Base-by-base conservation (phyloP, 768 basidiomycete species). In the Agrocybe praecox region DNA sequence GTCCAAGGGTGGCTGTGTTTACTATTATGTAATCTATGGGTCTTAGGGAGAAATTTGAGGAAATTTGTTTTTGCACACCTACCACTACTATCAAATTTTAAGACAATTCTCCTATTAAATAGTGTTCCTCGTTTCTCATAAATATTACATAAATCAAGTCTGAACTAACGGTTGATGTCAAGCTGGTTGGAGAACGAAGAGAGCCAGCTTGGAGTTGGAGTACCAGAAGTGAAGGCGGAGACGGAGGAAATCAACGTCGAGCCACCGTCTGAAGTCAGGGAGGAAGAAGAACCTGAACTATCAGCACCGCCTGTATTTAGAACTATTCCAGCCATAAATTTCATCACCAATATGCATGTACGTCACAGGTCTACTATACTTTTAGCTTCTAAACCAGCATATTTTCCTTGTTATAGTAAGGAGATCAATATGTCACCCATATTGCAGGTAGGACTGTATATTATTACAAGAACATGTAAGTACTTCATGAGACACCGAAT, bases 391-490 rank as follows among this genome's bases (percentile, higher is more conserved):
- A 2, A 17, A 21, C 32, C 21, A 32, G 11, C 15, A 1, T 43
- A 18, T 18, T 52, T 29, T 44, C 36, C 23, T 34, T 50, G 18
- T 26, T 2, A 9, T 10, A 85, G 83, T n/a, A n/a, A n/a, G 86
- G 84, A 1, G 87, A 87, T 62, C 80, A 85, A 60, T 85, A 80
- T 60, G 84, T 81, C 66, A 65, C 72, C 62, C 83, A 75, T 29
- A 76, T 74, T 18, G 60, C 52, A 18, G 71, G 76, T 9, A 69
- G 70, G 1, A 67, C 58, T 46, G 76, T 80, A 1, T 87, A 86
- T 55, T 85, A 87, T 58, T 87, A 87, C 63, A 84, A 81, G 8
- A 87, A 87, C 70, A 55, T 10, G 83, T 84, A 62, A 3, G 77
- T 19, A 4, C 46, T 40, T 47, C 21, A 22, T 3, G 22, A n/a